A percentile compares a stretch with the other conserved stretches of the same genome.
Conservation (phyloP, 2,329 filamentous ascomycete genomes). For the Colletotrichum caudatum region DNA sequence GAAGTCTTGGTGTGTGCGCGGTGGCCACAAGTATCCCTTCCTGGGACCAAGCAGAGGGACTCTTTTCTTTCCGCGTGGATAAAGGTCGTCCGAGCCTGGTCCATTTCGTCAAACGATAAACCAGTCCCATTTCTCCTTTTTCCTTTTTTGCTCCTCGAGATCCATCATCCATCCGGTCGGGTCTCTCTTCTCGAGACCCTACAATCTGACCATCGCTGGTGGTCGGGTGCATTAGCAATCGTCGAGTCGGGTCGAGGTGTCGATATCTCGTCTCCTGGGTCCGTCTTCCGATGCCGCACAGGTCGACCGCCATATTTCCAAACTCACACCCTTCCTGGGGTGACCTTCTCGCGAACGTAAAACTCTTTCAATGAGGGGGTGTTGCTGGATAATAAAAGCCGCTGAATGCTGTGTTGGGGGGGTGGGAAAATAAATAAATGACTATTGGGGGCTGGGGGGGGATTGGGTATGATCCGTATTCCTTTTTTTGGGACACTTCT, state of each 20-base stretch:
- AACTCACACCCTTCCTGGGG: constrained; percentile 37
- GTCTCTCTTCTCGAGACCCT: constrained; percentile 30
- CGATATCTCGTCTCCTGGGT: constrained; percentile 33
- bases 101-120: constrained; percentile 20
- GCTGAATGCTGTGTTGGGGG: constrained; percentile 46
- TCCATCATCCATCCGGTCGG: constrained; percentile 23
- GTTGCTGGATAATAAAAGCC: constrained; percentile 44
- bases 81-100: constrained; percentile 9
- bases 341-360: constrained; percentile 38
- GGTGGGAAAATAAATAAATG: constrained; percentile 41
- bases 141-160: constrained; percentile 33
- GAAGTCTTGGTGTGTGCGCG: constrained; percentile 18
- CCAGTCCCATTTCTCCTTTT: constrained; percentile 20
- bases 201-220: constrained; percentile 33
- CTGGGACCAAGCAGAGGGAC: neutral
- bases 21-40: constrained; percentile 22
- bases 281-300: constrained; percentile 9
- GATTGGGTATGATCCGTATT: constrained; percentile 53
- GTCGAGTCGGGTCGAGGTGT: constrained; percentile 29
- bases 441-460: constrained; percentile 38
- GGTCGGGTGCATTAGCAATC: constrained; percentile 3
- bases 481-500: constrained; percentile 58
- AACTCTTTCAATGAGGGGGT: constrained; percentile 37
- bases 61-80: neutral
- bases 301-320: constrained; percentile 16